Percentiles rank a stretch among this genome's conserved stretches.
Conservation (phyloP, 768 basidiomycete species). For the Mycena maculata region DNA sequence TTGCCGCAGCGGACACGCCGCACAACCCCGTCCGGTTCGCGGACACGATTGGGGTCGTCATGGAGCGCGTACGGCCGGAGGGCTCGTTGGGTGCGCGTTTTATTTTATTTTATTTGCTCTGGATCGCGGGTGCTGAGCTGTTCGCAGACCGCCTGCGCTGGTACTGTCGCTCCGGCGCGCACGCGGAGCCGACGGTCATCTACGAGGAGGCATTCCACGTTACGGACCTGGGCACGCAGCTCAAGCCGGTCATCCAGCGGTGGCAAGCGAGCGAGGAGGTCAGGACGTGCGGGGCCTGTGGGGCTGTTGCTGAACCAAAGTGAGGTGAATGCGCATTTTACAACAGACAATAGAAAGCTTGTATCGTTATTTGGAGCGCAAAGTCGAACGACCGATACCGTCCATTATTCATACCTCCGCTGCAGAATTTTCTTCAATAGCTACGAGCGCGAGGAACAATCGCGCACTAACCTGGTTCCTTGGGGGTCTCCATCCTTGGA, state of each 20-base stretch:
- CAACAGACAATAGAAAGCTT: background rate
- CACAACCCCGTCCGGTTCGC: slow-evolving; percentile 95
- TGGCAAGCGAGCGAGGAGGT: slow-evolving; percentile 57
- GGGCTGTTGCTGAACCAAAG: slow-evolving; percentile 68
- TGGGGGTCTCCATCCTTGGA: background rate
- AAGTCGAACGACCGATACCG: too few species aligned
- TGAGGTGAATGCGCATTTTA: slow-evolving; percentile 40
- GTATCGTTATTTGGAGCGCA: background rate
- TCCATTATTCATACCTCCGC: too few species aligned
- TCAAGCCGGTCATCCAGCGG: slow-evolving; percentile 89
- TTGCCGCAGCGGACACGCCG: slow-evolving; percentile 85
- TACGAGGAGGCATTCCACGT: slow-evolving; percentile 89
- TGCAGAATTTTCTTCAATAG: background rate
- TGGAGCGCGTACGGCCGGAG: slow-evolving; percentile 87
- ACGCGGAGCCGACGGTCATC: slow-evolving; percentile 77
- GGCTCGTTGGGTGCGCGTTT: slow-evolving; percentile 68
- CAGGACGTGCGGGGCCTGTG: slow-evolving; percentile 80
- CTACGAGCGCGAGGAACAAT: background rate
- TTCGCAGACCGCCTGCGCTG: slow-evolving; percentile 85
- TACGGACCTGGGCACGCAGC: slow-evolving; percentile 90
- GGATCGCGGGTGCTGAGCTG: too few species aligned
- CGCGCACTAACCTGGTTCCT: background rate
- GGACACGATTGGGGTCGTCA: slow-evolving; percentile 91
- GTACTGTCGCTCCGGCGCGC: slow-evolving; percentile 81
- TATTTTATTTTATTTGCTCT: background rate